Evolutionary conservation across 352 stramenopile species (phyloP), one percentile per base, ranked within the genome.

Genomic region (Globisporangium cystogenes): DNA sequence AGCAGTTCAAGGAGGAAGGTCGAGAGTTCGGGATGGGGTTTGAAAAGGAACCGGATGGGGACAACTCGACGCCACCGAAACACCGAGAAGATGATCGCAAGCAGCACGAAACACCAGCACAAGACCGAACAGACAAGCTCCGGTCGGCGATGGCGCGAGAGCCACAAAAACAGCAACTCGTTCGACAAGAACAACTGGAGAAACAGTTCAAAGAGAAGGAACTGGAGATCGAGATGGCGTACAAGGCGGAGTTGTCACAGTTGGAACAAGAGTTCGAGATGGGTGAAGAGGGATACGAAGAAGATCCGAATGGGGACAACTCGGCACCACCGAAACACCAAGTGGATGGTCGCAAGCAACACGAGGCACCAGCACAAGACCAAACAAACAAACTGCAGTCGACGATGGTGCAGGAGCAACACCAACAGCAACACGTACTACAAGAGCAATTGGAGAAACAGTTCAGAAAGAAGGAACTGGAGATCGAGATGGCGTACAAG

Each of bases 401-500:
- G 11, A 36, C 7, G 31, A 15, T 36, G 31, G 10, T 36, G 31
- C n/a, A n/a, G n/a, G n/a, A n/a, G n/a, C 26, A 29, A 2, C 26
- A 62, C 20, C 53, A 49, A 3, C 59, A 79, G 6, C 63, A 74
- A 5, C 53, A 29, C 2, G 26, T 67, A 1, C 55, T 65, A 18
- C 58, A 79, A 18, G 51, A 65, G 36, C 55, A 59, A 0, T 39
- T 86, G 5, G 68, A 80, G 46, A 61, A 54, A 1, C 64, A 75
- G 27, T 86, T 81, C 52, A 53, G 57, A 35, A 40, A 80, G 8
- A 68, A 82, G 49, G 67, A 82, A 23, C 36, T 73, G 6, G 70
- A 56, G 20, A 78, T 87, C 36, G 72, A 86, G 44, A 49, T 75
- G 41, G 75, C 82, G 21, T 87, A 88, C 44, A 57, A 72, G 10